Conservation (phyloP, 495 filamentous ascomycete species). For the Cryomyces minteri region DNA sequence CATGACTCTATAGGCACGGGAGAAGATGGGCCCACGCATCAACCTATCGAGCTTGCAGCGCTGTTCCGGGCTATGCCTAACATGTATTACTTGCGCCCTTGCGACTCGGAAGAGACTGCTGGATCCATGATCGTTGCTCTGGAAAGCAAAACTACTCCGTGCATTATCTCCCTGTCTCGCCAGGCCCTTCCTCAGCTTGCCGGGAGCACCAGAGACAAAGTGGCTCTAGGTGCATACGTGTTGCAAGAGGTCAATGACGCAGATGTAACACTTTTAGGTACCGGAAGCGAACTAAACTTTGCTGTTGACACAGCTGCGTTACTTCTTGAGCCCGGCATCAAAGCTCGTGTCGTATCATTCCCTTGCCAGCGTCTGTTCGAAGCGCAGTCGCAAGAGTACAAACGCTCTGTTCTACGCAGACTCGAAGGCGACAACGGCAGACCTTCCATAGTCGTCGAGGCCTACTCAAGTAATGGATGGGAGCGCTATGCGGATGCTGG, state of each 20-base stretch:
- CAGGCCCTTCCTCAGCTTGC: slow-evolving; percentile 26
- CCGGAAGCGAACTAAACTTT: slow-evolving; percentile 29
- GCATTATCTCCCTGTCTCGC: slow-evolving; percentile 31
- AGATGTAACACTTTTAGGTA: slow-evolving; percentile 29
- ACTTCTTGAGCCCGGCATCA: slow-evolving; percentile 18
- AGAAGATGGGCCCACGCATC: slow-evolving; percentile 43
- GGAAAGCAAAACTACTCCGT: slow-evolving; percentile 23
- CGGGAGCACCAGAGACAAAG: slow-evolving; percentile 23
- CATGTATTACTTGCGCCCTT: slow-evolving; percentile 36
- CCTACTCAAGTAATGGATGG: slow-evolving; percentile 36
- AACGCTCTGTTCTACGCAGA: slow-evolving; percentile 17
- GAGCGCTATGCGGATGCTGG: slow-evolving; percentile 39
- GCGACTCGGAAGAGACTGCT: slow-evolving; percentile 35
- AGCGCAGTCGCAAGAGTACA: slow-evolving; percentile 29
- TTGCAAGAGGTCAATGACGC: slow-evolving; percentile 24
- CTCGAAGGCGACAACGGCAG: slow-evolving; percentile 13
- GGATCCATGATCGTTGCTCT: slow-evolving; percentile 34
- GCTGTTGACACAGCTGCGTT: slow-evolving; percentile 22
- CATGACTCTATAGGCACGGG: slow-evolving; percentile 42
- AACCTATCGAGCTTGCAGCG: slow-evolving; percentile 37
- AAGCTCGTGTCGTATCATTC: slow-evolving; percentile 32
- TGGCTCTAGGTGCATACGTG: slow-evolving; percentile 28
- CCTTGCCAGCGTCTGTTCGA: slow-evolving; percentile 36
- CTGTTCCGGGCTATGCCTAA: slow-evolving; percentile 44
- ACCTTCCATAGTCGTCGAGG: slow-evolving; percentile 33